Conservation (phyloP, 345 rosid species). For the Lenwebbia sp. region DNA sequence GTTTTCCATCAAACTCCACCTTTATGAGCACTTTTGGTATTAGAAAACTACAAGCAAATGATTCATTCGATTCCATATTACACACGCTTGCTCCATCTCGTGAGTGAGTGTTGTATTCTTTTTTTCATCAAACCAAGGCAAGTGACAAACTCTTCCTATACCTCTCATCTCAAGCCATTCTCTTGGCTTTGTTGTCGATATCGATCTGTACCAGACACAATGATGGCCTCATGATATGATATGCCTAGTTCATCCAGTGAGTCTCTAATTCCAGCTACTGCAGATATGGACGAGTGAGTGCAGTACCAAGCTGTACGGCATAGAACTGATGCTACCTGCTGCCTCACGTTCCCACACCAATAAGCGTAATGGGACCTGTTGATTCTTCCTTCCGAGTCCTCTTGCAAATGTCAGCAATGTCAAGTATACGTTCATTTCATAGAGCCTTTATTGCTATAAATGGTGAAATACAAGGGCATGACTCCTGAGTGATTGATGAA, state of each 20-base stretch:
- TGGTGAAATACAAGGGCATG: background rate
- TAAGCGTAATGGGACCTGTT: background rate
- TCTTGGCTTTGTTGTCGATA: background rate
- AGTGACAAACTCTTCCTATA: background rate
- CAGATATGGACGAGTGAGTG: background rate
- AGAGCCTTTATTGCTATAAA: background rate
- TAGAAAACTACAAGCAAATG: background rate
- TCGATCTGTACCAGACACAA: background rate
- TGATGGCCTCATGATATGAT: background rate
- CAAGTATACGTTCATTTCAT: background rate
- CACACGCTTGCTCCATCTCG: background rate
- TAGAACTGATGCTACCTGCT: background rate
- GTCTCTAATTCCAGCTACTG: background rate
- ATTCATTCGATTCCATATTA: background rate
- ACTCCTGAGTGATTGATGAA: background rate
- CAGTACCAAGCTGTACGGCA: background rate
- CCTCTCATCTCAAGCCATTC: background rate
- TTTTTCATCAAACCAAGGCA: background rate
- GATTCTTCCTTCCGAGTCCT: background rate
- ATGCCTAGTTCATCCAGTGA: background rate
- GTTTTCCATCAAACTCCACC: background rate
- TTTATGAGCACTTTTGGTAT: background rate
- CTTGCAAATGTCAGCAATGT: background rate
- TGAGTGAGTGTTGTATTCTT: background rate
- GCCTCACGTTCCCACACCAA: background rate